A percentile compares a stretch with the other conserved stretches of the same genome.
These are phyloP conservation scores for Pseudogymnoascus sp. DNA, from an alignment of 2,329 filamentous ascomycete species.

Conservation along the genomic window DNA sequence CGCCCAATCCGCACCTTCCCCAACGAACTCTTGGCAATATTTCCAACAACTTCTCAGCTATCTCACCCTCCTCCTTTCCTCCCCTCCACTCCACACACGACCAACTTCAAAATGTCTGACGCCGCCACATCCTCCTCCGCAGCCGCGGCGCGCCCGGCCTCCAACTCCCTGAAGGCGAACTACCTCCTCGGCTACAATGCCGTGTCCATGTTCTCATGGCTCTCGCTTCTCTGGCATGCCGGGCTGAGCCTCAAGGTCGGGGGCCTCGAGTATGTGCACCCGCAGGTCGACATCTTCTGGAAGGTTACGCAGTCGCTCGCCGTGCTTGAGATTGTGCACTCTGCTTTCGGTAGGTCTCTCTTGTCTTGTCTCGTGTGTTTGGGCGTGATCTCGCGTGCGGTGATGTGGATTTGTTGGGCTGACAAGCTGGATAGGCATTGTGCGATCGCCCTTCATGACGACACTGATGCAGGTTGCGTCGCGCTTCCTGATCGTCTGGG, in stretches of 20 bases:
- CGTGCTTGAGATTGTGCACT: slow-evolving; percentile 75
- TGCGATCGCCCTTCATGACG: slow-evolving; percentile 76
- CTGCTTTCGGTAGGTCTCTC: slow-evolving; percentile 55
- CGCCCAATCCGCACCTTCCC: slow-evolving; percentile 2
- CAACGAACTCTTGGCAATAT: slow-evolving; percentile 1
- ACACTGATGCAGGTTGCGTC: slow-evolving; percentile 85
- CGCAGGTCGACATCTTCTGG: slow-evolving; percentile 57
- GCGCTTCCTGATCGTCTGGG: slow-evolving; percentile 85
- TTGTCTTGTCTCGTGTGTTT: not conserved
- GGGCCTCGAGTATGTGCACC: slow-evolving; percentile 54
- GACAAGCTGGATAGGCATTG: slow-evolving; percentile 52
- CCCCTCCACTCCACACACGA: not conserved
- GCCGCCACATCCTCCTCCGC: not conserved
- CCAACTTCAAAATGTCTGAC: not conserved
- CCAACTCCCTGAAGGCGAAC: slow-evolving; percentile 44
- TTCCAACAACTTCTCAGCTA: not conserved
- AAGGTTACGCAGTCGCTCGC: slow-evolving; percentile 81
- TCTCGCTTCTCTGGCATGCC: slow-evolving; percentile 64
- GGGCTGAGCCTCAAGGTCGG: slow-evolving; percentile 44
- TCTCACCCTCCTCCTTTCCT: not conserved
- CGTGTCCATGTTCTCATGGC: slow-evolving; percentile 70
- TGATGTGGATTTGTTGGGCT: slow-evolving; percentile 12
- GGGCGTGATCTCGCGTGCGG: not conserved
- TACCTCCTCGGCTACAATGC: slow-evolving; percentile 87
- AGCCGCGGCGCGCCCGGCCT: slow-evolving; percentile 11